Conservation (phyloP, 768 basidiomycete genomes). For the Lactarius trivialis region DNA sequence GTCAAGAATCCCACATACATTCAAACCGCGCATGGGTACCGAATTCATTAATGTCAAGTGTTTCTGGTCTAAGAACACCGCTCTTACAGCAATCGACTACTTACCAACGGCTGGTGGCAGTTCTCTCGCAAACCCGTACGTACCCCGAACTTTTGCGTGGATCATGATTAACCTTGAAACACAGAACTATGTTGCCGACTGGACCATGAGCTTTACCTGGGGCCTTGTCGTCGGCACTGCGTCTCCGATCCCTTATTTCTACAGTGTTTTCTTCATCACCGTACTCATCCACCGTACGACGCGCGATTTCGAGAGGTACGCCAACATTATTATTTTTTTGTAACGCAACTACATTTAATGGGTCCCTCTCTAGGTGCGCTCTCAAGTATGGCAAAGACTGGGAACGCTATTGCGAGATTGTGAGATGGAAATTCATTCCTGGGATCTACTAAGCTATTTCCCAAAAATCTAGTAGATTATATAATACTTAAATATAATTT, state of each 20-base stretch:
- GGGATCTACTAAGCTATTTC: conserved; percentile 55
- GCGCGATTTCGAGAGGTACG: conserved; percentile 88
- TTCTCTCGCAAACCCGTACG: conserved; percentile 88
- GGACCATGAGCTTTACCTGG: conserved; percentile 81
- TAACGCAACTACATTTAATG: conserved; percentile 9
- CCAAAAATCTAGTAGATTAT: no score
- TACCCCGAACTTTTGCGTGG: conserved; percentile 7
- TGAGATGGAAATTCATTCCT: conserved; percentile 89
- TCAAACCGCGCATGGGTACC: conserved; percentile 88
- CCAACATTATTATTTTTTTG: background rate
- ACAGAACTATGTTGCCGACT: conserved; percentile 92
- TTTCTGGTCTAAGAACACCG: background rate
- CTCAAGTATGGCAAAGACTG: conserved; percentile 93
- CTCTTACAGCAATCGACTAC: conserved; percentile 66
- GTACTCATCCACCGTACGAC: conserved; percentile 88
- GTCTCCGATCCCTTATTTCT: conserved; percentile 90
- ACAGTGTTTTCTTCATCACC: conserved; percentile 91
- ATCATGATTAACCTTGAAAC: background rate
- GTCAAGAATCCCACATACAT: conserved; percentile 86
- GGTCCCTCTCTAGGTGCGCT: conserved; percentile 43
- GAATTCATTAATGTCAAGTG: background rate
- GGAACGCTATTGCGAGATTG: conserved; percentile 82
- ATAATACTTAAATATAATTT: no score
- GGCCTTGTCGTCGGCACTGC: conserved; percentile 69
- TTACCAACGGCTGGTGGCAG: conserved; percentile 92